phyloP scores from a whole-genome alignment of 2,329 filamentous ascomycete species.

The Xylariales sp. region DNA sequence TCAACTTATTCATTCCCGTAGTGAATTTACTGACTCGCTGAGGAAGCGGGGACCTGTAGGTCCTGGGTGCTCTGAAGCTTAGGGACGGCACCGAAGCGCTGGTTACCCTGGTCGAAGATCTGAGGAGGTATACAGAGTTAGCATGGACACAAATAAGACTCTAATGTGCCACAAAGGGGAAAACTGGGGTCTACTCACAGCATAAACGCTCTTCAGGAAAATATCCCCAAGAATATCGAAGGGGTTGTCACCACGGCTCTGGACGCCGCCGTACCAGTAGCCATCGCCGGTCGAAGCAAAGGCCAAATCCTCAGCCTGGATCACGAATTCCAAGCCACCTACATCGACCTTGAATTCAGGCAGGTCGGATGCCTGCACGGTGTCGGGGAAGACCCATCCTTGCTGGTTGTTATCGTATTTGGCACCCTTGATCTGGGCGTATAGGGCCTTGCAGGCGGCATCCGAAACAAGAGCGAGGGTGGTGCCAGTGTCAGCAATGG shows the following conservation, averaged over 20 bases:
- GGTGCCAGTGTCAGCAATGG: constrained; percentile 70
- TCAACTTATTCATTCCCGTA: too few species aligned
- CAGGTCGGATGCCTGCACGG: constrained; percentile 44
- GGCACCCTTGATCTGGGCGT: constrained; percentile 58
- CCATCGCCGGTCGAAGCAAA: constrained; percentile 52
- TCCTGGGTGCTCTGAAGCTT: constrained; percentile 38
- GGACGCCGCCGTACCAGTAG: constrained; percentile 58
- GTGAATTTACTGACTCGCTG: too few species aligned
- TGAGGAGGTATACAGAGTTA: constrained; percentile 15
- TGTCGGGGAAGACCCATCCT: constrained; percentile 60
- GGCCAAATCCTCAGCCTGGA: constrained; percentile 59
- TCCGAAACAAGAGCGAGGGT: constrained; percentile 64
- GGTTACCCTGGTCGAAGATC: constrained; percentile 61
- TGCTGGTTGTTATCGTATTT: constrained; percentile 51
- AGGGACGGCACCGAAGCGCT: constrained; percentile 55
- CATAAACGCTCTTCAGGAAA: constrained; percentile 62
- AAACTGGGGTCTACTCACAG: constrained; percentile 34
- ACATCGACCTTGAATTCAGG: constrained; percentile 61
- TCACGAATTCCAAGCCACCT: constrained; percentile 52
- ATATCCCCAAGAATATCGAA: constrained; percentile 63
- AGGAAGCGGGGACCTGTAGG: constrained; percentile 17
- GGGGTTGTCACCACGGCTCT: constrained; percentile 52
- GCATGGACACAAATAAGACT: not conserved
- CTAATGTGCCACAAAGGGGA: not conserved
- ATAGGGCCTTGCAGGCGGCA: constrained; percentile 55